Percentiles rank a stretch among this genome's conserved stretches.
phyloP scores from a whole-genome alignment of 352 stramenopile genomes.

The Pythium brachiatum region DNA sequence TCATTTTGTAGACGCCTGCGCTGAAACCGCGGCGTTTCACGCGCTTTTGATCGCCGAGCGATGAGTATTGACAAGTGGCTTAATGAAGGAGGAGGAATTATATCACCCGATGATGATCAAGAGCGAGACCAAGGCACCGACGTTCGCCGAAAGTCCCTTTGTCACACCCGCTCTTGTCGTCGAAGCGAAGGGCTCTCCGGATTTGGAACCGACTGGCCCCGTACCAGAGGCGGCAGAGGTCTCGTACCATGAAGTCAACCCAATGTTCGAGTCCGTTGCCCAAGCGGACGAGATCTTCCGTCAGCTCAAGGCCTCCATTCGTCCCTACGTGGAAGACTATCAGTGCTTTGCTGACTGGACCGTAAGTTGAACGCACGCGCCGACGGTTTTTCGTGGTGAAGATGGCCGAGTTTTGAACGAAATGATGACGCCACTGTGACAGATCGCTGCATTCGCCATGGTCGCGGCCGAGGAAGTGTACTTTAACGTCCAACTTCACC shows the following conservation, averaged over 20 bases:
- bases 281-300: constrained; percentile 41
- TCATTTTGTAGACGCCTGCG: background rate
- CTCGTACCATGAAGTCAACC: constrained; percentile 63
- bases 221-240: constrained; percentile 50
- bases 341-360: constrained; percentile 55
- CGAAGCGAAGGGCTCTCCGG: constrained; percentile 25
- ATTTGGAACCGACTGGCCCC: constrained; percentile 44
- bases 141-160: constrained; percentile 17
- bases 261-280: constrained; percentile 71
- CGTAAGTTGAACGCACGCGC: constrained; percentile 35
- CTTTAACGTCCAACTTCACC: constrained; percentile 60
- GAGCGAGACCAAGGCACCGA: constrained; percentile 21
- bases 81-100: constrained; percentile 28
- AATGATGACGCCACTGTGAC: constrained; percentile 23
- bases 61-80: background rate
- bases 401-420: constrained; percentile 23
- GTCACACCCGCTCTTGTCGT: constrained; percentile 7
- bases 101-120: constrained; percentile 25
- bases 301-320: constrained; percentile 46
- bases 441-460: constrained; percentile 68
- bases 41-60: background rate
- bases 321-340: constrained; percentile 46
- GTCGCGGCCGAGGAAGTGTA: constrained; percentile 65
- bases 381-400: constrained; percentile 10
- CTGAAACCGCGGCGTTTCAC: background rate